These are phyloP conservation scores for Myriosclerotinia curreyana DNA, from an alignment of 2,329 filamentous ascomycete species.

Conservation along the genomic window DNA sequence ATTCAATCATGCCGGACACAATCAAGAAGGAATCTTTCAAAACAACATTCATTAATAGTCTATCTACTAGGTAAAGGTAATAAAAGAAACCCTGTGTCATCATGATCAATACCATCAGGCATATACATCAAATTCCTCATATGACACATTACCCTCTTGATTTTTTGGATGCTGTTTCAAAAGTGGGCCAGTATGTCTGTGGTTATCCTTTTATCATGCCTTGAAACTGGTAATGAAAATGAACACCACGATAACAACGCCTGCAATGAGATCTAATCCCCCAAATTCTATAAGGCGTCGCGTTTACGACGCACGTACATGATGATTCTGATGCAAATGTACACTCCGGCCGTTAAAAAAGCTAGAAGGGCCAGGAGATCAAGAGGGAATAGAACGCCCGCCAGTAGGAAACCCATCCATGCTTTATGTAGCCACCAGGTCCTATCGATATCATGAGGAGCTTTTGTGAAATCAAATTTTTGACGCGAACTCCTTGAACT, in stretches of 20 bases:
- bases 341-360: slow-evolving; percentile 32
- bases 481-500: slow-evolving; percentile 14
- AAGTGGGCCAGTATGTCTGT: slow-evolving; percentile 14
- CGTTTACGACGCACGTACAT: slow-evolving; percentile 30
- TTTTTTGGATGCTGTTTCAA: slow-evolving; percentile 13
- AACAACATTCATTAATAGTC: slow-evolving; percentile 20
- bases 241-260: slow-evolving; percentile 22
- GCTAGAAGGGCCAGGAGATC: slow-evolving; percentile 35
- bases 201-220: slow-evolving; percentile 22
- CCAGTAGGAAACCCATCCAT: slow-evolving; percentile 36
- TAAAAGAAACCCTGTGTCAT: slow-evolving; percentile 10
- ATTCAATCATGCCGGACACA: neutral
- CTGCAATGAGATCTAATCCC: slow-evolving; percentile 34
- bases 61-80: neutral
- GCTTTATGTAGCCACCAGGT: slow-evolving; percentile 33
- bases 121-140: slow-evolving; percentile 19
- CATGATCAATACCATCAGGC: slow-evolving; percentile 14
- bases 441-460: slow-evolving; percentile 25
- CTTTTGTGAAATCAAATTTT: slow-evolving; percentile 19
- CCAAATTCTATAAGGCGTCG: slow-evolving; percentile 34
- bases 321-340: slow-evolving; percentile 33
- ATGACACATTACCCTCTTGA: neutral
- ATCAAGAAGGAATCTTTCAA: neutral
- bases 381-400: slow-evolving; percentile 36
- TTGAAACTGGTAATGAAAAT: slow-evolving; percentile 17